Base-by-base conservation (phyloP, 768 basidiomycete genomes). In the Cyclocybe cylindracea region DNA sequence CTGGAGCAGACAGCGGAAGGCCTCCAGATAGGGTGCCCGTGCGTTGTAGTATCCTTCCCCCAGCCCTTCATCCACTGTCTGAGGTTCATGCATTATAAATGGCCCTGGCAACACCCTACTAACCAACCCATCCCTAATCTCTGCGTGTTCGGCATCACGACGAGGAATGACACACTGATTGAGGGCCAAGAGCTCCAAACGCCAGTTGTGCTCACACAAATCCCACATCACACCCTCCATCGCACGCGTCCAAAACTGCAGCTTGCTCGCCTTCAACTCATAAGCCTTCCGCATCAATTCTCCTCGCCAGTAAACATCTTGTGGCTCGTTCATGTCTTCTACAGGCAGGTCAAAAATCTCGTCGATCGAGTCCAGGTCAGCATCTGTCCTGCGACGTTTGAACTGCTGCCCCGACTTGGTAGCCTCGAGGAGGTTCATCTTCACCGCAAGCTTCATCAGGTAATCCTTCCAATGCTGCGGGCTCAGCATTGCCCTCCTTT, bases 201-300 rank as follows among this genome's bases (percentile, higher is more conserved):
- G 45, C 18, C 56, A 60, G 36, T 60, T 60, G 45, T 49, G 47
- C 39, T 60, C 53, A n/a, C 44, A 56, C 13, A 54, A 32, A 16
- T 56, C 52, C 58, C 58, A 60, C 9, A 54, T n/a, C 14, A 56
- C 41, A 24, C 53, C 39, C 6, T n/a, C n/a, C 50, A 46, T 9
- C 24, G 16, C 1, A 42, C 18, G 3, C 8, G 2, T 5, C 10
- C 5, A 10, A 9, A 2, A n/a, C 48, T 4, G 16, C 8, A 18
- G 9, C 7, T 37, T 3, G 16, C 10, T 36, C 3, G 18, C 41
- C 19, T 10, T 33, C 4, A 34, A 11, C n/a, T 39, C 39, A 7
- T 31, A 38, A n/a, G 46, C 31, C 2, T 32, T 33, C 10, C 14
- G 9, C 8, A 36, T n/a, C 3, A 53, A 34, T 4, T 38, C 13